These are phyloP conservation scores for Saxispiralis lemnorum DNA, from an alignment of 495 filamentous ascomycete species.

Conservation along the genomic window DNA sequence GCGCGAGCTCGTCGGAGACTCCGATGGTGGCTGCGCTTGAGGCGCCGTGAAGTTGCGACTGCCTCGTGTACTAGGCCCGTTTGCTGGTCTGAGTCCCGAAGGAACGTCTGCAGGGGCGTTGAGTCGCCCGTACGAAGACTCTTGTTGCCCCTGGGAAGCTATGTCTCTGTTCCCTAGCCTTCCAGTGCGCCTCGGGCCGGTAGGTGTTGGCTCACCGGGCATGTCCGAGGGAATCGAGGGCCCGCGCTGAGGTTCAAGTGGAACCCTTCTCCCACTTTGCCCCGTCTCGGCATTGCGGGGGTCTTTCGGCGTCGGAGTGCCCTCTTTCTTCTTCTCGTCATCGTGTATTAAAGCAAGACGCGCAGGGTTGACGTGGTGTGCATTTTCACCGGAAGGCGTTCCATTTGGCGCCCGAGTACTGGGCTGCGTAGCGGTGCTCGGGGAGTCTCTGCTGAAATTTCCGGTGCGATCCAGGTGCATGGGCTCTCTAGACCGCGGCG, in stretches of 20 bases:
- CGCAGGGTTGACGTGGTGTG: background rate
- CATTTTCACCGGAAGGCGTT: background rate
- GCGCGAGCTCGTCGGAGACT: conserved; percentile 5
- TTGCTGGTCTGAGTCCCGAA: conserved; percentile 47
- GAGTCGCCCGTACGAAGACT: conserved; percentile 27
- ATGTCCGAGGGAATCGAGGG: background rate
- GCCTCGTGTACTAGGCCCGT: conserved; percentile 22
- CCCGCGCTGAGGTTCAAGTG: background rate
- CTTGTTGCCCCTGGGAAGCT: conserved; percentile 9
- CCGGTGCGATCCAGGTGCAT: background rate
- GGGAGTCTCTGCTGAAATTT: background rate
- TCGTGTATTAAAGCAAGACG: conserved; percentile 1
- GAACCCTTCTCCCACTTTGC: background rate
- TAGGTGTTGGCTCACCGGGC: conserved; percentile 4
- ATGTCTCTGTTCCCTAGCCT: conserved; percentile 17
- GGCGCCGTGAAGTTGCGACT: conserved; percentile 23
- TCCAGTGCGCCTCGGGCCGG: conserved; percentile 2
- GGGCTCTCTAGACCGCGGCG: background rate
- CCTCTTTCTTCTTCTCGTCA: background rate
- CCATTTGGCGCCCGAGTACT: background rate
- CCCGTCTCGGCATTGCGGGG: background rate
- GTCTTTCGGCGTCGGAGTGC: background rate
- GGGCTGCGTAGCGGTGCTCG: background rate
- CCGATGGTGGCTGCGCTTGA: conserved; percentile 6
- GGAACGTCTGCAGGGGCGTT: conserved; percentile 41